Conservation (phyloP, 257 asterid species). For the Ilex aquifolium region DNA sequence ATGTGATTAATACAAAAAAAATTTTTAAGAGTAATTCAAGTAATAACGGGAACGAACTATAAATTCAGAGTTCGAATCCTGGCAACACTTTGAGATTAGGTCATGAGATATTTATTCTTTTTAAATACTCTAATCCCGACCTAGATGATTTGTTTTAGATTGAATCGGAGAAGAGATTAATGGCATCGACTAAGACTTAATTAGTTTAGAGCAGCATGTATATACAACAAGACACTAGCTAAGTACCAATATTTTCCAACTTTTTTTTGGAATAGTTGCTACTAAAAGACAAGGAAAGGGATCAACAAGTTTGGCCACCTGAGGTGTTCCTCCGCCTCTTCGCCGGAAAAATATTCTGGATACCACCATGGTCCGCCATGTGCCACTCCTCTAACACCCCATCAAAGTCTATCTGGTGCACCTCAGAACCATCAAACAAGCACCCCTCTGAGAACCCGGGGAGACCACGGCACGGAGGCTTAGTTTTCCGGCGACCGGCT, state of each 20-base stretch:
- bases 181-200: no score
- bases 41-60: no score
- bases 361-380: slow-evolving; percentile 39
- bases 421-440: slow-evolving; percentile 38
- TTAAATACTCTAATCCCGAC: no score
- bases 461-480: slow-evolving; percentile 44
- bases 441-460: slow-evolving; percentile 41
- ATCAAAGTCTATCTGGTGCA: slow-evolving; percentile 43
- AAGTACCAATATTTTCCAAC: slow-evolving; percentile 10
- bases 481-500: slow-evolving; percentile 77
- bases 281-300: slow-evolving; percentile 32
- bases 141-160: no score
- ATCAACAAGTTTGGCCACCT: slow-evolving; percentile 48
- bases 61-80: no score
- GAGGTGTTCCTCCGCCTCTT: slow-evolving; percentile 68
- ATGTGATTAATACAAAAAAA: no score
- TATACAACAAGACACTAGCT: neutral
- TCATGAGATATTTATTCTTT: no score
- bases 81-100: no score
- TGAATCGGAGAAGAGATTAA: no score
- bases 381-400: slow-evolving; percentile 49
- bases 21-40: no score
- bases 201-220: no score
- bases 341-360: slow-evolving; percentile 43
- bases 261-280: neutral